Evolutionary conservation across 257 asterid genomes (phyloP).

Genomic region (Prunella vulgaris): DNA sequence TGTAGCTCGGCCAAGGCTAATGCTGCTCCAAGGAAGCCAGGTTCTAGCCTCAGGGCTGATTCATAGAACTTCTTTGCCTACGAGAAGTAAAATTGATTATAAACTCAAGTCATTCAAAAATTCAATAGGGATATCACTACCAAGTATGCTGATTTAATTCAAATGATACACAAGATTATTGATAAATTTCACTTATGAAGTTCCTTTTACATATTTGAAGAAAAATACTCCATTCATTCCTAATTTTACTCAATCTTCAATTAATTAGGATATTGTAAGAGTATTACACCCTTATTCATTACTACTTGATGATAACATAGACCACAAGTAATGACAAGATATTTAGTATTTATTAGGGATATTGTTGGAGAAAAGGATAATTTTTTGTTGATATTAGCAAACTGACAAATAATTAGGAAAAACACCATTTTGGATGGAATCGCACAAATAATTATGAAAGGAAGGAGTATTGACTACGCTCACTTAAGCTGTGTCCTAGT

Average conservation of each 20-base stretch:
- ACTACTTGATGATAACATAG: no score
- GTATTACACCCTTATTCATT: no score
- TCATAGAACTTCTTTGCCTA: slow-evolving; percentile 97
- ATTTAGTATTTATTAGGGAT: no score
- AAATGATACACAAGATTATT: not conserved
- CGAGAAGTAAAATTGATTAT: not conserved
- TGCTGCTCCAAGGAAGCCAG: slow-evolving; percentile 96
- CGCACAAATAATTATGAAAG: no score
- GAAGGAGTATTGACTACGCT: not conserved
- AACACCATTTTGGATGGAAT: no score
- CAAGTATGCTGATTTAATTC: not conserved
- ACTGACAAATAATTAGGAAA: no score
- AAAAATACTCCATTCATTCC: not conserved
- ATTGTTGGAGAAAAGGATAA: no score
- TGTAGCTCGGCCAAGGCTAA: slow-evolving; percentile 98
- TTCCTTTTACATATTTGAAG: not conserved
- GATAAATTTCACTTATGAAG: not conserved
- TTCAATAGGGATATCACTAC: not conserved
- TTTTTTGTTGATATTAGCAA: no score
- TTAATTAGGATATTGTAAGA: no score
- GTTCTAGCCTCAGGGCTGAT: slow-evolving; percentile 96
- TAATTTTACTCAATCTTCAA: no score
- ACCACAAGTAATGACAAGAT: no score
- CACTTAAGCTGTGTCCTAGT: not conserved
- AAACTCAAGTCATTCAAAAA: not conserved